Evolutionary conservation across 2,329 filamentous ascomycete genomes (phyloP), one percentile per base, ranked within the genome.

Genomic region (Byssothecium circinans): DNA sequence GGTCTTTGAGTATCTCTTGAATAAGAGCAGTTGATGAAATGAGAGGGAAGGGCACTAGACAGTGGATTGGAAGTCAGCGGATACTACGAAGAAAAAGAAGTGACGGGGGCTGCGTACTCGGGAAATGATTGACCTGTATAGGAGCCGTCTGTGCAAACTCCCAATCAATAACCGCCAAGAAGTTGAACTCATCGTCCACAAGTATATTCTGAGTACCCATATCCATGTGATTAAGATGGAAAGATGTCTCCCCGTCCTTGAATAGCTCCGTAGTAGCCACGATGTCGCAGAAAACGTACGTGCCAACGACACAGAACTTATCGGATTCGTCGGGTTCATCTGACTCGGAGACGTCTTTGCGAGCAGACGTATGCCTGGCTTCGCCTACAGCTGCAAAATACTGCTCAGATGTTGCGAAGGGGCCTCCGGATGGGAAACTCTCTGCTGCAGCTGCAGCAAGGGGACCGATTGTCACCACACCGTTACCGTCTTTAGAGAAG

Each of bases 121-220:
- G 40, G 19, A 33, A 42, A 23, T 42, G 25, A 33, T 62, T 58
- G 33, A 65, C 57, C 29, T 62, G 50, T 63, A 59, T 67, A 1
- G 61, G 62, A 1, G 60, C 62, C 7, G 61, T 54, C 44, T 69
- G 63, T 17, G 67, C 65, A 37, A 65, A 63, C 41, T 70, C 67
- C 64, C 60, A 67, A 47, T 70, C 58, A 44, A 69, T 69, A 29
- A 67, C 23, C 34, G 65, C 62, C 1, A 69, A 20, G 50, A 69
- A 61, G 46, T 67, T 61, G 38, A 63, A 62, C 12, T 58, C 42
- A 19, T 61, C 54, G 33, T 69, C 64, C 15, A 70, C 56, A 1
- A 71, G 47, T 17, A 72, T 62, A 41, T 71, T 68, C 40, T 70
- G 62, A 4, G 57, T 60, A 25, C 65, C 63, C 15, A 71, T 53